Evolutionary conservation across 495 filamentous ascomycete genomes (phyloP).

Genomic region (Neurospora africana): DNA sequence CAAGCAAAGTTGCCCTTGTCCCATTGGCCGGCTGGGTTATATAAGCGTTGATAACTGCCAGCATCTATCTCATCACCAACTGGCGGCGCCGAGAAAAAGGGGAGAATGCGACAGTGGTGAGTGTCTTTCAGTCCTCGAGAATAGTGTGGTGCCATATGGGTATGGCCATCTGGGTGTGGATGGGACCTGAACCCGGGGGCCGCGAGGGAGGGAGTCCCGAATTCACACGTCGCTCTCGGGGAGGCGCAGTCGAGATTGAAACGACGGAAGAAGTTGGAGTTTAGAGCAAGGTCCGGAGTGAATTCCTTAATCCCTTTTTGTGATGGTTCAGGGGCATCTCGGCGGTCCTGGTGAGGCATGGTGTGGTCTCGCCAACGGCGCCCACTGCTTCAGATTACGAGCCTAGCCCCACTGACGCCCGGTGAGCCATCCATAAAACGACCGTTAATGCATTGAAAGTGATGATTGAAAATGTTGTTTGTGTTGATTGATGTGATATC

Average conservation of each 20-base stretch:
- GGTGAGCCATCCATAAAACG: neutral
- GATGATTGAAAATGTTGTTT: too few species aligned
- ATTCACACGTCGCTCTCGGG: neutral
- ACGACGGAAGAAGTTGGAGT: neutral
- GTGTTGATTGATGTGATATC: too few species aligned
- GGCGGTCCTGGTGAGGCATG: neutral
- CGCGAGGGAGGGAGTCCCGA: neutral
- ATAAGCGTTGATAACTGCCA: neutral
- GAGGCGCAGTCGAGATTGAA: neutral
- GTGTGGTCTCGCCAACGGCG: neutral
- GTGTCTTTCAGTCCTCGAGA: neutral
- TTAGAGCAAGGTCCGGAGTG: neutral
- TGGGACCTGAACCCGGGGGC: neutral
- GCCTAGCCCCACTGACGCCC: neutral
- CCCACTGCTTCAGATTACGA: neutral
- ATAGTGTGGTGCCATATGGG: neutral
- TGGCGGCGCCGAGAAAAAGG: neutral
- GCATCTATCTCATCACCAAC: neutral
- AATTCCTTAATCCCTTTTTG: neutral
- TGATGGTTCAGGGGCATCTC: neutral
- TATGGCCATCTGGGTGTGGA: neutral
- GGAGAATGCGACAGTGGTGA: neutral
- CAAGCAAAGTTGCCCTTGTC: neutral
- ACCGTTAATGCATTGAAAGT: neutral
- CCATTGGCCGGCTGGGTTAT: neutral